A percentile compares a stretch with the other conserved stretches of the same genome.
Evolutionary conservation across 169 alveolate genomes (phyloP).

Genomic region (Eimeria tenella): DNA sequence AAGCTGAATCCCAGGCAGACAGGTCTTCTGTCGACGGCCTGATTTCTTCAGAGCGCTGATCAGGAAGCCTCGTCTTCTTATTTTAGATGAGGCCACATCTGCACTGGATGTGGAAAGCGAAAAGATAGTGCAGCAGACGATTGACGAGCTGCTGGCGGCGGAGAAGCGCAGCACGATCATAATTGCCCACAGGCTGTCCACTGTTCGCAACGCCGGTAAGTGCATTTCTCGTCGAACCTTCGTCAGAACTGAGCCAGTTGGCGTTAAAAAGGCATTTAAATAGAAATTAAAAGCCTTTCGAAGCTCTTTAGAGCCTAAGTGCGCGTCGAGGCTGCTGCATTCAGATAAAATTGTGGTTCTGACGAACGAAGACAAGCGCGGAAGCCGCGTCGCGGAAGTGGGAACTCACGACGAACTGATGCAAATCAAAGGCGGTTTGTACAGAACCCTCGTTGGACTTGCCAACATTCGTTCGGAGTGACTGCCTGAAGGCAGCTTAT

Average conservation of each 20-base stretch:
- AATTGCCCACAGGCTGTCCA: conserved; percentile 95
- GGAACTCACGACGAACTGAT: conserved; percentile 86
- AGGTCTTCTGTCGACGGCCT: conserved; percentile 87
- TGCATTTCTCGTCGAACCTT: neutral
- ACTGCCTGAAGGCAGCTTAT: too few relatives aligned
- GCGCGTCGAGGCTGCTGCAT: neutral
- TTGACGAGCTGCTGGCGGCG: conserved; percentile 59
- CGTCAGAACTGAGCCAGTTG: neutral
- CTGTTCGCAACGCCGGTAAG: conserved; percentile 87
- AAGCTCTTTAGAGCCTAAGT: too few relatives aligned
- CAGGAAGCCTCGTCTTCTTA: conserved; percentile 88
- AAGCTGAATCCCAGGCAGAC: conserved; percentile 77
- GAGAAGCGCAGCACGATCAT: conserved; percentile 87
- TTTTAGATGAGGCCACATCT: conserved; percentile 97
- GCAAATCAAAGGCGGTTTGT: conserved; percentile 82
- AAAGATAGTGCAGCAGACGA: conserved; percentile 71
- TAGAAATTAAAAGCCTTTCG: too few relatives aligned
- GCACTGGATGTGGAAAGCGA: conserved; percentile 89
- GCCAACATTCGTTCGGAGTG: conserved; percentile 7
- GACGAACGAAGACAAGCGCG: conserved; percentile 71
- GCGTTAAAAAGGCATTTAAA: too few relatives aligned
- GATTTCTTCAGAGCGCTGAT: conserved; percentile 60
- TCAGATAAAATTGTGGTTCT: conserved; percentile 77
- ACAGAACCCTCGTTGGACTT: conserved; percentile 79
- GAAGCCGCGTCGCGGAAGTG: conserved; percentile 80